Base-by-base conservation (phyloP, 306 rosid genomes). In the Fragaria iinumae region DNA sequence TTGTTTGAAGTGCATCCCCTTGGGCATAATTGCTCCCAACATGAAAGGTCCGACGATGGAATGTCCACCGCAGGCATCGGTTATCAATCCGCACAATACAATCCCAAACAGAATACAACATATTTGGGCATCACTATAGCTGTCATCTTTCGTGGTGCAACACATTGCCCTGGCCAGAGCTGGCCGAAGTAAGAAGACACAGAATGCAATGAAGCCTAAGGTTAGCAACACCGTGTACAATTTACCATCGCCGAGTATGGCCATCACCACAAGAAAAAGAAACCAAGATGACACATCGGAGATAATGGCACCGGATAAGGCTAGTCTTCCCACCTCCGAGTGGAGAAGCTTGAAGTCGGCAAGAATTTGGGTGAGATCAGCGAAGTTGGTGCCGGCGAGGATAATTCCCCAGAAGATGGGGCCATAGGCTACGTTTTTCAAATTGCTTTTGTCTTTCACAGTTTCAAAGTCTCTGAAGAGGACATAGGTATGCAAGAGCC, bases 1-100 rank as follows among this genome's bases (percentile, higher is more conserved):
- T 14, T 66, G 77, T 53, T 73, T 83, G 23, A 86, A 56, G 67
- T 78, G 84, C 6, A 85, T 77, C 38, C 76, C 79, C 49, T 72
- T 83, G 0, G 90, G 90, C 82, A 86, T 41, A 23, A 86, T 76
- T 4, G 77, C 86, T 7, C 90, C 90, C 68, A 85, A 79, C 85
- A 86, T 67, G 63, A 83, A 81, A 2, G 90, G 86, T n/a, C 90
- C 90, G 0, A 82, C 70, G 2, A 86, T 81, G 20, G 87, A 84
- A 49, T 86, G 84, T 0, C 83, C 59, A 3, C 90, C 90, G 20
- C 82, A 83, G 0, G 77, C 34, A 25, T 86, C 87, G 0, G 82
- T 77, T 8, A 83, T 44, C 73, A 71, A 81, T 0, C 84, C 86
- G 27, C 77, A 72, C 0, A 79, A 11, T 6, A 81, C 60, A 1